Conservation (phyloP, 225 moss, liverwort and hornwort species). For the Ulota crispa region DNA sequence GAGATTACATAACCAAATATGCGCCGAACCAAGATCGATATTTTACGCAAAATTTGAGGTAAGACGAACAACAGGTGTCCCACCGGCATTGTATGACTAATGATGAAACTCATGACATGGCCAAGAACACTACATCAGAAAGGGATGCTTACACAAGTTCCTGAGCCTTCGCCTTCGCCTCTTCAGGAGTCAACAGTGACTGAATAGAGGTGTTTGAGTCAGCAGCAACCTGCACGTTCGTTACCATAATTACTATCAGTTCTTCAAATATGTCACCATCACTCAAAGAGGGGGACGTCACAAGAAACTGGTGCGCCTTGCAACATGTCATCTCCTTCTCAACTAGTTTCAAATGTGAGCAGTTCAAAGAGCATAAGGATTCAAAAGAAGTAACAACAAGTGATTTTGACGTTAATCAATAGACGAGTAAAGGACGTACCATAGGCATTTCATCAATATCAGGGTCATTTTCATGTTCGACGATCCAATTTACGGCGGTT, state of each 20-base stretch:
- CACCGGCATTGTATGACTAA: background rate
- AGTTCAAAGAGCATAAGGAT: background rate
- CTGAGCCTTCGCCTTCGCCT: constrained; percentile 89
- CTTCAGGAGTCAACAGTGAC: constrained; percentile 84
- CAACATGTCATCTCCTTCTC: background rate
- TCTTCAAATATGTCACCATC: background rate
- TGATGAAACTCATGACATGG: background rate
- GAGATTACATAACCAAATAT: background rate
- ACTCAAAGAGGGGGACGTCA: background rate
- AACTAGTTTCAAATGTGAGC: background rate
- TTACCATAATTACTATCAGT: constrained; percentile 9
- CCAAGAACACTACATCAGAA: background rate
- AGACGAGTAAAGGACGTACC: constrained; percentile 36
- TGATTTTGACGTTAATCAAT: background rate
- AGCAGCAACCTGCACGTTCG: constrained; percentile 64
- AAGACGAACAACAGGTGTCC: background rate
- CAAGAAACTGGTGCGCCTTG: background rate
- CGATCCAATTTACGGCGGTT: constrained; percentile 91
- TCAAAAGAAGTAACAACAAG: background rate
- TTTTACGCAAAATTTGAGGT: background rate
- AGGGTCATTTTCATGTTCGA: constrained; percentile 84
- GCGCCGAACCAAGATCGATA: background rate
- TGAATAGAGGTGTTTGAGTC: constrained; percentile 63
- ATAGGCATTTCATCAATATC: constrained; percentile 89
- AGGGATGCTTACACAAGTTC: constrained; percentile 66